Evolutionary conservation across 306 rosid species (phyloP).

Genomic region (Ceratonia siliqua): DNA sequence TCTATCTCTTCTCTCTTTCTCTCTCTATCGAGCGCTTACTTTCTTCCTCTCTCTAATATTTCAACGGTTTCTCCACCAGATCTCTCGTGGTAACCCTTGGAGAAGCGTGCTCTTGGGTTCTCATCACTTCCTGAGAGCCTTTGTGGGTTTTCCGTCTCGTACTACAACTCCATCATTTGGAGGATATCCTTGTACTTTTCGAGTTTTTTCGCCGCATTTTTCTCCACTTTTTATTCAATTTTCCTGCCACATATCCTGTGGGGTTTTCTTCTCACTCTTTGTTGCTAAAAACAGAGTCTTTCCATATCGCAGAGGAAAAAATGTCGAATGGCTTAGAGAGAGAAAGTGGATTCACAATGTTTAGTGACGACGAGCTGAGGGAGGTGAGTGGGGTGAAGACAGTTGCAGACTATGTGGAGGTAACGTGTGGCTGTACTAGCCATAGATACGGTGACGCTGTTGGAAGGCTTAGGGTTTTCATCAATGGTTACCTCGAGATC

Average conservation of each 20-base stretch:
- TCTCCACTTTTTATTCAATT: constrained; percentile 39
- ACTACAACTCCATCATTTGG: constrained; percentile 28
- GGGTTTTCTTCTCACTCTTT: constrained; percentile 18
- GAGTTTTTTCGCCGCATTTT: constrained; percentile 28
- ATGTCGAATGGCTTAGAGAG: constrained; percentile 71
- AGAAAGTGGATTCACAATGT: constrained; percentile 60
- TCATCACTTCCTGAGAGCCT: background rate
- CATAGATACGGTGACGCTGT: constrained; percentile 97
- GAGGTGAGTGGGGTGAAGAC: constrained; percentile 82
- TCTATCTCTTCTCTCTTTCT: constrained; percentile 32
- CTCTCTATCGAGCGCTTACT: background rate
- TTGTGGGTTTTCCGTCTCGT: constrained; percentile 33
- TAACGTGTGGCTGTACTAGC: constrained; percentile 95
- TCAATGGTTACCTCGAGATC: constrained; percentile 83
- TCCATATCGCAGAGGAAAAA: constrained; percentile 23
- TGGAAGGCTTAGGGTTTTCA: constrained; percentile 98
- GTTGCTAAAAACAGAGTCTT: constrained; percentile 49
- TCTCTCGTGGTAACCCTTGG: constrained; percentile 61
- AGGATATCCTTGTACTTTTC: constrained; percentile 1
- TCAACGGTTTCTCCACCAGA: constrained; percentile 66
- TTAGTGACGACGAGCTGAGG: constrained; percentile 85
- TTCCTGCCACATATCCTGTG: constrained; percentile 16
- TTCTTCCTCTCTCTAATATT: constrained; percentile 37
- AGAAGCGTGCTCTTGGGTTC: constrained; percentile 47
- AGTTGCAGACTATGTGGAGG: constrained; percentile 74